Conservation (phyloP, 495 filamentous ascomycete species). For the Parathielavia hyrcaniae region DNA sequence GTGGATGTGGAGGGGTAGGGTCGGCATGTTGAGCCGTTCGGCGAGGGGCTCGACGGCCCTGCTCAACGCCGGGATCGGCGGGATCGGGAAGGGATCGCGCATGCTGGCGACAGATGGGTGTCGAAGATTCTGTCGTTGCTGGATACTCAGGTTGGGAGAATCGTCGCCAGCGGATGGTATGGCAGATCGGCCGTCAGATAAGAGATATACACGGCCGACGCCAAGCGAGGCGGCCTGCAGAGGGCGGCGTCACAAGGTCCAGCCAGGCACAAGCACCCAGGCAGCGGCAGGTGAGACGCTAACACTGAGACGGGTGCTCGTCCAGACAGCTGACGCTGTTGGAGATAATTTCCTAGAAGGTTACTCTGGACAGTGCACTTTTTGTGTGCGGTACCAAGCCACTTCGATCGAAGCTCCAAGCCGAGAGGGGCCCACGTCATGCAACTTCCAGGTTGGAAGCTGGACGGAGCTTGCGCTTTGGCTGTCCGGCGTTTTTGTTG, state of each 20-base stretch:
- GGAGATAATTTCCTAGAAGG: background rate
- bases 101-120: conserved; percentile 33
- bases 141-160: too few species aligned
- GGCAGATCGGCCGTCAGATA: background rate
- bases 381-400: background rate
- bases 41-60: conserved; percentile 53
- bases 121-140: background rate
- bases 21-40: conserved; percentile 54
- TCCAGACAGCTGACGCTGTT: conserved; percentile 6
- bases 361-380: background rate
- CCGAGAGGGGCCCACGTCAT: background rate
- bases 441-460: background rate
- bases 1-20: conserved; percentile 80
- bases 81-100: conserved; percentile 66
- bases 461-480: background rate
- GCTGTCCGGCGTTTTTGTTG: conserved; percentile 13
- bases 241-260: conserved; percentile 2
- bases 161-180: too few species aligned
- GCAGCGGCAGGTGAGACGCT: background rate
- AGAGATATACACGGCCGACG: background rate
- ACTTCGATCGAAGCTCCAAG: background rate
- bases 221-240: background rate
- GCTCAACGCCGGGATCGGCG: conserved; percentile 49
- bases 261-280: conserved; percentile 6
- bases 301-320: background rate